These are phyloP conservation scores for Agastache rugosa DNA, from an alignment of 257 asterid species.

Conservation along the genomic window DNA sequence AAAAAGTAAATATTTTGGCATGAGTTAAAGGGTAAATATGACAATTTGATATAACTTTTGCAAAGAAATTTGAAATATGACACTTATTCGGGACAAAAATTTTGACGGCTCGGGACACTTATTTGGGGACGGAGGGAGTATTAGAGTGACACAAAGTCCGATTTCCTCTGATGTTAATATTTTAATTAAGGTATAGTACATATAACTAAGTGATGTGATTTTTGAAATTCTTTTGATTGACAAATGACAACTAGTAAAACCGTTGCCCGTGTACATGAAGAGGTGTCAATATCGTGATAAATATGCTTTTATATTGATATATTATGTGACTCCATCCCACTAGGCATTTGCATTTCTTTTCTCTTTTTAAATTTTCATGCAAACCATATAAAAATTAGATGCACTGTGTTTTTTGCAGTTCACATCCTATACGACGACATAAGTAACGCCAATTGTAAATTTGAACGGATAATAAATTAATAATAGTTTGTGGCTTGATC, in stretches of 20 bases:
- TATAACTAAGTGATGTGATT: background rate
- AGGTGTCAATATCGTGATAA: slow-evolving; percentile 21
- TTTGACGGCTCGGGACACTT: too few species aligned
- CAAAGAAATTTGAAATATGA: too few species aligned
- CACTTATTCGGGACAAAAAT: too few species aligned
- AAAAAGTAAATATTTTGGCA: too few species aligned
- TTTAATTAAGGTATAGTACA: background rate
- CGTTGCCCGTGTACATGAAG: slow-evolving; percentile 22
- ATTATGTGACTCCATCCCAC: background rate
- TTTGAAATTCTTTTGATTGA: slow-evolving; percentile 25
- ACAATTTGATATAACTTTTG: too few species aligned
- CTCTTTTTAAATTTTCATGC: background rate
- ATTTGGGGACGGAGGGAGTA: too few species aligned
- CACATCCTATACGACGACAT: background rate
- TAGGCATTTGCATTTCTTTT: background rate
- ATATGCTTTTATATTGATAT: background rate
- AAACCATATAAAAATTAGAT: background rate
- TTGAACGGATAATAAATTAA: too few species aligned
- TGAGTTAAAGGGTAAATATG: too few species aligned
- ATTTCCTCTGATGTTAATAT: slow-evolving; percentile 20
- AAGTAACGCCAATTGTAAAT: too few species aligned
- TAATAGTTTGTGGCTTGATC: too few species aligned
- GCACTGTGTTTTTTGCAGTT: background rate
- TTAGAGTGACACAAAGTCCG: slow-evolving; percentile 34
- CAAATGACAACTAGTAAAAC: slow-evolving; percentile 31